phyloP scores from a whole-genome alignment of 768 basidiomycete genomes.

The Cystobasidium tubakii region DNA sequence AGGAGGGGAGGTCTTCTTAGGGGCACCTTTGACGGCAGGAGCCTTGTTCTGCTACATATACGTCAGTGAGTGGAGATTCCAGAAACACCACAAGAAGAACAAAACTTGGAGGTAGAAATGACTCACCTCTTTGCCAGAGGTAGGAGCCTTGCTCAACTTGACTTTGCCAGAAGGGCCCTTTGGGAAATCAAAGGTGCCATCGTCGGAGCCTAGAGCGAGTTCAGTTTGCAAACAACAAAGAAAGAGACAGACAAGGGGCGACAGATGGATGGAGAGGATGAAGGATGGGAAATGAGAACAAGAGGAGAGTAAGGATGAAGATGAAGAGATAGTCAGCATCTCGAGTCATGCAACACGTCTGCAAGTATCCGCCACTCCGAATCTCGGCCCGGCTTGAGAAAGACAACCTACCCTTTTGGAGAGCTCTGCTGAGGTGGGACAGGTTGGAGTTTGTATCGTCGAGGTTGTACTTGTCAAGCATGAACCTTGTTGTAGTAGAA shows the following conservation, averaged over 20 bases:
- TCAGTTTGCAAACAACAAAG: not conserved
- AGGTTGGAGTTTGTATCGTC: constrained; percentile 18
- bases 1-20: not conserved
- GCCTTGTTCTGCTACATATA: constrained; percentile 23
- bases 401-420: constrained; percentile 15
- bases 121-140: constrained; percentile 29
- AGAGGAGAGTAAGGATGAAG: not conserved
- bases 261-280: not conserved
- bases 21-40: not conserved
- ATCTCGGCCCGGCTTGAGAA: too few relatives aligned
- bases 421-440: constrained; percentile 24
- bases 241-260: too few relatives aligned
- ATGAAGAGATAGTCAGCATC: not conserved
- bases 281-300: not conserved
- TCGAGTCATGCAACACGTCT: not conserved
- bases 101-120: not conserved
- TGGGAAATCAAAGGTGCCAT: constrained; percentile 25
- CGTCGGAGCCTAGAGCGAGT: constrained; percentile 12
- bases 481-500: not conserved
- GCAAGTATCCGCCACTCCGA: too few relatives aligned
- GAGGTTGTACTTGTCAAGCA: constrained; percentile 22
- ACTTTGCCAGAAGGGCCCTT: constrained; percentile 31
- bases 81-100: not conserved
- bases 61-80: not conserved
- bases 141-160: constrained; percentile 14